Conservation (phyloP, 2,329 filamentous ascomycete species). For the Neonectria punicea region DNA sequence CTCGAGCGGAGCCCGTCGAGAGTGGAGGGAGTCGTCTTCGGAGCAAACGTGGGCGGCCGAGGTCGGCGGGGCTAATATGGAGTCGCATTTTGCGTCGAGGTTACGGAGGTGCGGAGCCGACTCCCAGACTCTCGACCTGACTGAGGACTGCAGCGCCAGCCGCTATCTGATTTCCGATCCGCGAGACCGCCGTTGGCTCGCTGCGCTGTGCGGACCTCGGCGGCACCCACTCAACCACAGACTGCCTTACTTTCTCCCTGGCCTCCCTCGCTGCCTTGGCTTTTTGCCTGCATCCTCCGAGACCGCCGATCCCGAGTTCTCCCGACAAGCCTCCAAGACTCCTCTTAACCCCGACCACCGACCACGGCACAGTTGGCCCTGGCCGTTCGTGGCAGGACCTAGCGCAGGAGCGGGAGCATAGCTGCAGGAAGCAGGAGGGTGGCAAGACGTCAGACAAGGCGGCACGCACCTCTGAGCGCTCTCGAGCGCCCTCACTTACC, state of each 20-base stretch:
- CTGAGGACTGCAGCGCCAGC: slow-evolving; percentile 17
- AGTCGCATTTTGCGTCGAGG: slow-evolving; percentile 23
- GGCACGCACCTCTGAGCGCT: slow-evolving; percentile 3
- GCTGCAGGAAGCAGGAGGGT: slow-evolving; percentile 32
- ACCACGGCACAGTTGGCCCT: slow-evolving; percentile 16
- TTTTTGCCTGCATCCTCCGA: slow-evolving; percentile 29
- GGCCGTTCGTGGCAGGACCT: slow-evolving; percentile 34
- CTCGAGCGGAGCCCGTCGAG: slow-evolving; percentile 37
- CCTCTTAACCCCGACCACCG: slow-evolving; percentile 29
- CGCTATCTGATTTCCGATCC: slow-evolving; percentile 35
- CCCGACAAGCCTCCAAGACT: slow-evolving; percentile 27
- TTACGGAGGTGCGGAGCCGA: slow-evolving; percentile 37
- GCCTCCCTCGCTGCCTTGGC: slow-evolving; percentile 1
- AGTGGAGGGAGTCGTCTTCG: slow-evolving; percentile 28
- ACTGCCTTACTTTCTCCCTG: slow-evolving; percentile 7
- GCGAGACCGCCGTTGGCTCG: slow-evolving; percentile 25
- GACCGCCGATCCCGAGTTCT: slow-evolving; percentile 31
- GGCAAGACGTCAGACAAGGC: too few species aligned
- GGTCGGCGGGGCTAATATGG: slow-evolving; percentile 35
- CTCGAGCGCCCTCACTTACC: slow-evolving; percentile 31
- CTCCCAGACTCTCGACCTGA: slow-evolving; percentile 16
- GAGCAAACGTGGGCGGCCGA: slow-evolving; percentile 33
- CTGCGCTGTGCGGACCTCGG: slow-evolving; percentile 20
- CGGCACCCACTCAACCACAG: slow-evolving; percentile 11
- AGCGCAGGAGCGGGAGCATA: slow-evolving; percentile 34